Evolutionary conservation across 495 filamentous ascomycete species (phyloP).

Genomic region (Penicillium subrubescens): DNA sequence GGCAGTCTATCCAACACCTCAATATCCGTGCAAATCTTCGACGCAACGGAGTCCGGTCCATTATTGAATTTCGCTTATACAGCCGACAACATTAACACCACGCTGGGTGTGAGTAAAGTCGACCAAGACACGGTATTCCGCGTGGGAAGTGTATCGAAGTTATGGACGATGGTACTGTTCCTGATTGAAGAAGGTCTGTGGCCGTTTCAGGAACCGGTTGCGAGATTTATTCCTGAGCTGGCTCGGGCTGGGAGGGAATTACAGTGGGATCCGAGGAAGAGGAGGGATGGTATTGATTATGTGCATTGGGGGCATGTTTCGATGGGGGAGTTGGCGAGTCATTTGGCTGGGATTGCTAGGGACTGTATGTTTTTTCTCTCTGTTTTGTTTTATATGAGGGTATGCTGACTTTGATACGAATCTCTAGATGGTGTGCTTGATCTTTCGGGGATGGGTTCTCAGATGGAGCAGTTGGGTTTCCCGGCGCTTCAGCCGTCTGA

Average conservation of each 20-base stretch:
- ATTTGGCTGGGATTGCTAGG: constrained; percentile 52
- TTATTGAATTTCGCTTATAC: constrained; percentile 10
- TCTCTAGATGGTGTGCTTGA: constrained; percentile 26
- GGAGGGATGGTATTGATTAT: constrained; percentile 34
- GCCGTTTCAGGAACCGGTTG: constrained; percentile 46
- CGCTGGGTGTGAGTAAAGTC: constrained; percentile 25
- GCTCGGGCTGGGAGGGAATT: constrained; percentile 11
- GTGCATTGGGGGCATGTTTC: constrained; percentile 59
- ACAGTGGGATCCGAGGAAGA: constrained; percentile 3
- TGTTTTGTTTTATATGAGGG: constrained; percentile 50
- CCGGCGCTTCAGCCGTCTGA: constrained; percentile 28
- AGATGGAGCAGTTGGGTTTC: constrained; percentile 34
- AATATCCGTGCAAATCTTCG: constrained; percentile 16
- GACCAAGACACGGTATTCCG: constrained; percentile 53
- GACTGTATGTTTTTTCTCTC: constrained; percentile 33
- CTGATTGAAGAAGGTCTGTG: constrained; percentile 45
- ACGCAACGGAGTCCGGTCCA: not conserved
- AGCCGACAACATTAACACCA: constrained; percentile 8
- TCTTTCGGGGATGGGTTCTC: constrained; percentile 39
- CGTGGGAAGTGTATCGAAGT: constrained; percentile 52
- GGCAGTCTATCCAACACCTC: constrained; percentile 9
- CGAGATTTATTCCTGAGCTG: constrained; percentile 58
- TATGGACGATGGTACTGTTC: constrained; percentile 50
- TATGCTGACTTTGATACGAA: constrained; percentile 21
- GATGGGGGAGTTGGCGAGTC: constrained; percentile 53